Base-by-base conservation (phyloP, 176 grass and related monocot genomes). In the Eleusine indica region DNA sequence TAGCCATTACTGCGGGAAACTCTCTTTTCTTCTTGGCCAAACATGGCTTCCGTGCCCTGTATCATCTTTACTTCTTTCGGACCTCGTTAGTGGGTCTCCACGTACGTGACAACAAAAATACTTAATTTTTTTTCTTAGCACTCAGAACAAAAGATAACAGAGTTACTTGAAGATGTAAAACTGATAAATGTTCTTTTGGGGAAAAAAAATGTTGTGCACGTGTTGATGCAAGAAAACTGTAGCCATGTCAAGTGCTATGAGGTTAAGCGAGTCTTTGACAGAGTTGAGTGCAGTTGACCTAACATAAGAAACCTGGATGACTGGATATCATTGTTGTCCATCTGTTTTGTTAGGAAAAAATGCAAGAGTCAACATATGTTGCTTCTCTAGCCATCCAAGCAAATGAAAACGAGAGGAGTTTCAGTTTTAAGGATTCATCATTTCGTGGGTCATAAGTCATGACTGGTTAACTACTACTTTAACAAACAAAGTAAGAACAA, bases 1-100 rank as follows among this genome's bases (percentile, higher is more conserved):
- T 90, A 68, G 93, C 91, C 86, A 99, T 74, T 88, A 94, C 96
- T 99, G 89, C 89, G 86, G 74, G 25, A 25, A 25, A 25, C 25
- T 25, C 12, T 38, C 40, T 40, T 40, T 28, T 29, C 3, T 58
- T 81, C 22, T 29, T 30, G 3, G 2, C 60, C 1, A 29, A 63
- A 63, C 60, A 63, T 29, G n/a, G 9, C 25, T 63, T 63, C 9
- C 25, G 22, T 63, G 60, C 9, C 29, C 25, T 61, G 0, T 63
- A 63, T 29, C 60, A 63, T 63, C n/a, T 5, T 13, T 63, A 13
- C 60, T 77, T 70, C 66, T 81, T 69, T 75, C 39, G 49, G 53
- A 35, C 21, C 13, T 12, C 78, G 57, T 74, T 74, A 74, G 70
- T 74, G 70, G 70, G 22, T 67, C 7, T 56, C 73, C 42, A 66